Evolutionary conservation across 2,329 filamentous ascomycete genomes (phyloP).

Genomic region (Scytalidium lignicola): DNA sequence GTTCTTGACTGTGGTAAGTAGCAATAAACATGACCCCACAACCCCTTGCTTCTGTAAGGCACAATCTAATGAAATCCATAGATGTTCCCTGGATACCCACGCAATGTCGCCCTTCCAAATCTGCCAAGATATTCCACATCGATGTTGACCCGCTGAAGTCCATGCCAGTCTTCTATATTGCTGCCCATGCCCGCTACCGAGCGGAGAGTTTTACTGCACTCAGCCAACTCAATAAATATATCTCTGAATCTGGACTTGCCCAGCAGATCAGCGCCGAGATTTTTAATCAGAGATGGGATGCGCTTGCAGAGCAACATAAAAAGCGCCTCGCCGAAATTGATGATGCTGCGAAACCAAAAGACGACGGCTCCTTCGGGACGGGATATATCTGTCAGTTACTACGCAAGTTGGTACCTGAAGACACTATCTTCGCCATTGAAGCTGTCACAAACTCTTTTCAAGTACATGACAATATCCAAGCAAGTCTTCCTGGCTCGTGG

Average conservation of each 20-base stretch:
- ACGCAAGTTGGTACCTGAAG: constrained; percentile 50
- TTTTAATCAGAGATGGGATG: constrained; percentile 41
- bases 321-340: constrained; percentile 56
- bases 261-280: constrained; percentile 34
- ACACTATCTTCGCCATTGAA: constrained; percentile 73
- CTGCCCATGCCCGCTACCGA: constrained; percentile 58
- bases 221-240: constrained; percentile 61
- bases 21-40: not conserved
- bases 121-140: constrained; percentile 56
- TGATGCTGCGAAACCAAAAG: constrained; percentile 48
- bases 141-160: constrained; percentile 60
- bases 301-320: constrained; percentile 52
- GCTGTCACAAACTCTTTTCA: constrained; percentile 67
- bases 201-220: constrained; percentile 62
- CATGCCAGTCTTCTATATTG: constrained; percentile 70
- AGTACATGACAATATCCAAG: constrained; percentile 67
- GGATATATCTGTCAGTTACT: constrained; percentile 43
- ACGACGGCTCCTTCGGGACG: constrained; percentile 51
- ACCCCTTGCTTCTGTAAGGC: not conserved
- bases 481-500: constrained; percentile 65
- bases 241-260: constrained; percentile 43
- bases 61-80: constrained; percentile 3
- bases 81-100: constrained; percentile 95
- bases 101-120: constrained; percentile 49
- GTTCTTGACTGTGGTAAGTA: constrained; percentile 64